A percentile compares a stretch with the other conserved stretches of the same genome.
These are phyloP conservation scores for Fusarium paranaense DNA, from an alignment of 2,329 filamentous ascomycete genomes.

Conservation along the genomic window DNA sequence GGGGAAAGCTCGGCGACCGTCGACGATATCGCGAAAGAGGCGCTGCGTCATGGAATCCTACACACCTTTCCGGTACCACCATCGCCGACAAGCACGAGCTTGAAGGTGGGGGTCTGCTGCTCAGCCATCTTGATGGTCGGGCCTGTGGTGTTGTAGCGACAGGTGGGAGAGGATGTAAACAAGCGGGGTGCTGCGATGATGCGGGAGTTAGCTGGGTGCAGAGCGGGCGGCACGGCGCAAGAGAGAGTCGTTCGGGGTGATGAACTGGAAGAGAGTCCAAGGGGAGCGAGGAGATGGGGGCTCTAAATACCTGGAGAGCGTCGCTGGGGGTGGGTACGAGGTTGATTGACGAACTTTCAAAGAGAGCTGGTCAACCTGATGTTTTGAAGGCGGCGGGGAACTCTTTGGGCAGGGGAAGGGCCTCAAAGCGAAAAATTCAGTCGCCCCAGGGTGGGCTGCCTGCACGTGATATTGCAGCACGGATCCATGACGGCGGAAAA, in stretches of 20 bases:
- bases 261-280: slow-evolving; percentile 21
- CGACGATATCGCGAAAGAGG: slow-evolving; percentile 35
- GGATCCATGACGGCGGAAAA: slow-evolving; percentile 18
- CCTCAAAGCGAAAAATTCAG: slow-evolving; percentile 58
- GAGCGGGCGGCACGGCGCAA: slow-evolving; percentile 28
- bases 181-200: slow-evolving; percentile 56
- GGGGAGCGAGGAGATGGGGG: slow-evolving; percentile 28
- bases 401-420: slow-evolving; percentile 50
- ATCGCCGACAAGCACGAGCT: slow-evolving; percentile 99
- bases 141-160: slow-evolving; percentile 40
- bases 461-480: slow-evolving; percentile 50
- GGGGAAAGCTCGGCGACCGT: slow-evolving; percentile 32
- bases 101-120: slow-evolving; percentile 83
- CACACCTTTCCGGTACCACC: slow-evolving; percentile 98
- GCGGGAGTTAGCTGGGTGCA: slow-evolving; percentile 49
- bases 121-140: slow-evolving; percentile 70
- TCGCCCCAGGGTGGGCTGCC: slow-evolving; percentile 47
- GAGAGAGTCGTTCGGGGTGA: slow-evolving; percentile 19
- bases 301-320: slow-evolving; percentile 41
- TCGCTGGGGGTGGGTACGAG: slow-evolving; percentile 47
- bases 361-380: slow-evolving; percentile 51
- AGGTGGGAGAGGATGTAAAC: slow-evolving; percentile 57
- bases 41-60: slow-evolving; percentile 40
- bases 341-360: slow-evolving; percentile 51
- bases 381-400: slow-evolving; percentile 59